Evolutionary conservation across 169 alveolate species (phyloP).

Genomic region (Hepatocystis sp.): DNA sequence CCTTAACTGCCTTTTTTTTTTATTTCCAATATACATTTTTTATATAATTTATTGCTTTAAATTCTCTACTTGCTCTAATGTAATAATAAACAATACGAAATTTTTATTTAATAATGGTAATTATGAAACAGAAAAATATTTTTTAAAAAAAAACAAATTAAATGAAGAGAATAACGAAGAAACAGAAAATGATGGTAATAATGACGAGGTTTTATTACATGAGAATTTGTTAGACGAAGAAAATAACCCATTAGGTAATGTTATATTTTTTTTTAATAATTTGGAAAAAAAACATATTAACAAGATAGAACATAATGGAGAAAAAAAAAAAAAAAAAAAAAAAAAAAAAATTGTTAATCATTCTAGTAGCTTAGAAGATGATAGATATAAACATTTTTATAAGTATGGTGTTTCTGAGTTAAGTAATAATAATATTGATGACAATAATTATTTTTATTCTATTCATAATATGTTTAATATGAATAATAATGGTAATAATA

Average conservation of each 20-base stretch:
- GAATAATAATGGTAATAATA: no score
- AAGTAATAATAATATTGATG: not conserved
- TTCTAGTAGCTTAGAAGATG: not conserved
- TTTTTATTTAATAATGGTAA: constrained; percentile 8
- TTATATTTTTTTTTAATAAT: not conserved
- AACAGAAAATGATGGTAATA: no score
- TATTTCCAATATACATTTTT: no score
- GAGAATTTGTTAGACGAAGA: not conserved
- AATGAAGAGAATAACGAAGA: constrained; percentile 1
- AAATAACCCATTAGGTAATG: not conserved
- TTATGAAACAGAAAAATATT: not conserved
- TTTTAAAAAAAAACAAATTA: not conserved
- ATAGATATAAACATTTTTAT: not conserved
- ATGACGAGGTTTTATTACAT: no score
- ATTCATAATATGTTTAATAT: no score
- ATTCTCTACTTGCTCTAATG: constrained; percentile 55
- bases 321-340: no score
- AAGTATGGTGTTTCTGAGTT: not conserved
- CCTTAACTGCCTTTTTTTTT: no score
- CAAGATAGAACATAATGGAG: no score
- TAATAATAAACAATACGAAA: constrained; percentile 25
- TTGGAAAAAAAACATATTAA: not conserved
- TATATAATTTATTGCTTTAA: no score
- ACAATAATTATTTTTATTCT: no score
- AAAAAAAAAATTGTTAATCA: no score